Percentiles rank a stretch among this genome's conserved stretches.
phyloP scores from a whole-genome alignment of 441 rosid species.

The Arabidopsis hybrid region DNA sequence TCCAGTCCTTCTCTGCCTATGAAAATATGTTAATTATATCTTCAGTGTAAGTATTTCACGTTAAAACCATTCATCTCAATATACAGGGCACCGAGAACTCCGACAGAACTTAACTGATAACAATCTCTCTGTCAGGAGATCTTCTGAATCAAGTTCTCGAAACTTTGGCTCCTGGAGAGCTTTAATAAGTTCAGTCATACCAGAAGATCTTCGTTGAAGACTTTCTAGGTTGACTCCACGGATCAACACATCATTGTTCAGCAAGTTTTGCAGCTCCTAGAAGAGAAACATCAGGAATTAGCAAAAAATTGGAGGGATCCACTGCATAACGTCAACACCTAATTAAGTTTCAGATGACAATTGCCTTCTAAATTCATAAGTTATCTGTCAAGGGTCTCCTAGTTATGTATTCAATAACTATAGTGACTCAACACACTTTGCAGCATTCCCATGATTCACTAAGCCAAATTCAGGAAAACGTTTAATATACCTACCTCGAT shows the following conservation, averaged over 20 bases:
- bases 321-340: neutral
- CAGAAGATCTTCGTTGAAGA: conserved; percentile 25
- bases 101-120: conserved; percentile 33
- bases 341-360: neutral
- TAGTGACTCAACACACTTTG: neutral
- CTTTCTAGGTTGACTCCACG: conserved; percentile 26
- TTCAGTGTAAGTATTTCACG: neutral
- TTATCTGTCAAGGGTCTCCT: neutral
- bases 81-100: neutral
- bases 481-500: conserved; percentile 24
- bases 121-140: conserved; percentile 35
- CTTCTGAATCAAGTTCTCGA: conserved; percentile 35
- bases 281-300: conserved; percentile 11
- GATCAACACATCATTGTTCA: conserved; percentile 32
- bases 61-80: neutral
- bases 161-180: conserved; percentile 38
- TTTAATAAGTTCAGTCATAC: conserved; percentile 26
- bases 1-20: conserved; percentile 44
- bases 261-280: conserved; percentile 40
- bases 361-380: neutral
- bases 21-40: conserved; percentile 29
- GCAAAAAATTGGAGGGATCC: neutral
- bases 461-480: neutral
- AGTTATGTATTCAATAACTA: conserved; percentile 11
- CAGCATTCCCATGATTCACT: neutral